Conservation (phyloP, 805 yeast species). For the Pichia deserticola region DNA sequence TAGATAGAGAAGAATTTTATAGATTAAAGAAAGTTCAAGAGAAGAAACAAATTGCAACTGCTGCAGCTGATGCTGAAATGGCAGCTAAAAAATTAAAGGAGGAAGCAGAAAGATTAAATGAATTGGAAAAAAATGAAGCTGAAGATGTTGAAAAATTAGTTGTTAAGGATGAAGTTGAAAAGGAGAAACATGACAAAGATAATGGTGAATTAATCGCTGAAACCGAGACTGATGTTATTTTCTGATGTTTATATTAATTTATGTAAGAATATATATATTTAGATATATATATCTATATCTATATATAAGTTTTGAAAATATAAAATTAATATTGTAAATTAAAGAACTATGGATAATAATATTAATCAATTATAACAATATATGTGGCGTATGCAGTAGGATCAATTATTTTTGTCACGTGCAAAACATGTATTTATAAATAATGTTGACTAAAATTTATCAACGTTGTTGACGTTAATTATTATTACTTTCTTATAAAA, state of each 20-base stretch:
- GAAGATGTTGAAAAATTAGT: conserved; percentile 15
- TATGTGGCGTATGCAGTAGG: too few relatives aligned
- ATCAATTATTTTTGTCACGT: too few relatives aligned
- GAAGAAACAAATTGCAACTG: conserved; percentile 78
- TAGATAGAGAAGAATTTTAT: conserved; percentile 97
- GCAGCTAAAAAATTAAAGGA: conserved; percentile 26
- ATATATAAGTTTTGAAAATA: background rate
- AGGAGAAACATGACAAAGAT: background rate
- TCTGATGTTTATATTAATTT: conserved; percentile 13
- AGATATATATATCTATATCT: background rate
- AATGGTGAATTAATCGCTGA: conserved; percentile 9
- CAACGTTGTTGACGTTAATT: too few relatives aligned
- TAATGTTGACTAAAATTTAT: too few relatives aligned
- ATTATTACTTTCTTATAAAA: too few relatives aligned
- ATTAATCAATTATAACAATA: too few relatives aligned
- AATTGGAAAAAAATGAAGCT: conserved; percentile 13
- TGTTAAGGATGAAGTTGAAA: conserved; percentile 10
- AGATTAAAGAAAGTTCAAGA: conserved; percentile 94
- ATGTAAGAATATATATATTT: background rate
- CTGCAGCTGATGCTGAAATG: conserved; percentile 53
- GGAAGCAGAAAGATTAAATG: conserved; percentile 6
- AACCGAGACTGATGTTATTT: conserved; percentile 33
- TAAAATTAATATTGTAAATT: background rate
- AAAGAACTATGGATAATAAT: too few relatives aligned
- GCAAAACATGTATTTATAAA: too few relatives aligned